These are phyloP conservation scores for Pseudophaeomoniella oleicola DNA, from an alignment of 2,329 filamentous ascomycete species.

Conservation along the genomic window DNA sequence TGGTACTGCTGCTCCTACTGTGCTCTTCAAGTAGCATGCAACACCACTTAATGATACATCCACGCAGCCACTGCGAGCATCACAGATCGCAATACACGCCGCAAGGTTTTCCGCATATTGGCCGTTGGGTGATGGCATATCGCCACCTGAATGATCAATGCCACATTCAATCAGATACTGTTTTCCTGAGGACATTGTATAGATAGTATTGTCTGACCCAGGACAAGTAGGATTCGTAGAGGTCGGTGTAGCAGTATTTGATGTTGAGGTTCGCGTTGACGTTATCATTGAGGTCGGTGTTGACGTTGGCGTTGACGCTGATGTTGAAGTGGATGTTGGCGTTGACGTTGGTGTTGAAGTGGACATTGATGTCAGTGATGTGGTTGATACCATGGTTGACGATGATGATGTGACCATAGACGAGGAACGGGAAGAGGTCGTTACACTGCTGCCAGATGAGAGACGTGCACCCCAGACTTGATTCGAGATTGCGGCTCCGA, in stretches of 20 bases:
- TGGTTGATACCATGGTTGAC: background rate
- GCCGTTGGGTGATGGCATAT: background rate
- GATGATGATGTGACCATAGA: background rate
- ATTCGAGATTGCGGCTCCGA: background rate
- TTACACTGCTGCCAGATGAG: background rate
- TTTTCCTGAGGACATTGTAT: background rate
- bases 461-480: background rate
- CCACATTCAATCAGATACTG: background rate
- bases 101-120: conserved; percentile 1
- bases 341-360: background rate
- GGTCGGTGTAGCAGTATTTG: background rate
- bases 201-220: background rate
- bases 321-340: background rate
- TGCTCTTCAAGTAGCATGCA: conserved; percentile 2
- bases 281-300: background rate
- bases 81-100: conserved; percentile 3
- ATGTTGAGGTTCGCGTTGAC: background rate
- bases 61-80: conserved; percentile 2
- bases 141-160: background rate
- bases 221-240: background rate
- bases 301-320: background rate
- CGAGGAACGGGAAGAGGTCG: background rate
- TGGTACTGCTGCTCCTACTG: background rate
- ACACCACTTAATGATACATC: conserved; percentile 1
- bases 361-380: background rate